Base-by-base conservation (phyloP, 2,329 filamentous ascomycete species). In the Penicillium sp. region DNA sequence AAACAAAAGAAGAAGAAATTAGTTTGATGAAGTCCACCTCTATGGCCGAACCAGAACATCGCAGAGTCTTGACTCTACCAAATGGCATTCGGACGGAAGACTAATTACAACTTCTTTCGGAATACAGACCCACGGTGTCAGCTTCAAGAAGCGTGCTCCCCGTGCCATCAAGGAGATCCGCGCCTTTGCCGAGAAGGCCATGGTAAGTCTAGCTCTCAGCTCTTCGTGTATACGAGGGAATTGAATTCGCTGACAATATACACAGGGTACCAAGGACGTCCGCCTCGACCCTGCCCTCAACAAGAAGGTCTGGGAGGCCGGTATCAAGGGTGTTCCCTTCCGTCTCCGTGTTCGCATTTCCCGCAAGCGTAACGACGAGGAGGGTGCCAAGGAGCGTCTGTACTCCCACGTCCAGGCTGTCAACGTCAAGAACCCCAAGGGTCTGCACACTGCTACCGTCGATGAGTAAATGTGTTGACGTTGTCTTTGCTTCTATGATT, bases 221-320 rank as follows among this genome's bases (percentile, higher is more conserved):
- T 23, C 4, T 3, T 15, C 7, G 15, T 8, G 15, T 15, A 20
- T 9, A 9, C 9, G 3, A 3, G 33, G 8, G 33, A 37, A 18
- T 10, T 5, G 13, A 18, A 8, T 8, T 20, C 15, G 33, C 33
- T 37, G 10, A 37, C 33, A 6, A 46, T 40, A 23, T 44, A 41
- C 29, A 53, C 66, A 98, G 93, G 92, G 92, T 74, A 98, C 93
- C 79, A 78, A 82, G 71, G 93, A 98, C 75, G 93, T 98, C 79
- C 93, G 93, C 70, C 80, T 98, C 73, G 93, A 98, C 84, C 93
- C 93, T 72, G 88, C 93, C 81, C 81, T 98, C 72, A 98, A 98
- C 88, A 98, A 98, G 89, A 97, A 98, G 85, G 92, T 98, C 76
- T 98, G 93, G 93, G 93, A 98, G 81, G 82, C 87, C 73, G 93